These are phyloP conservation scores for Myriangium duriaei DNA, from an alignment of 2,329 filamentous ascomycete species.

Conservation along the genomic window DNA sequence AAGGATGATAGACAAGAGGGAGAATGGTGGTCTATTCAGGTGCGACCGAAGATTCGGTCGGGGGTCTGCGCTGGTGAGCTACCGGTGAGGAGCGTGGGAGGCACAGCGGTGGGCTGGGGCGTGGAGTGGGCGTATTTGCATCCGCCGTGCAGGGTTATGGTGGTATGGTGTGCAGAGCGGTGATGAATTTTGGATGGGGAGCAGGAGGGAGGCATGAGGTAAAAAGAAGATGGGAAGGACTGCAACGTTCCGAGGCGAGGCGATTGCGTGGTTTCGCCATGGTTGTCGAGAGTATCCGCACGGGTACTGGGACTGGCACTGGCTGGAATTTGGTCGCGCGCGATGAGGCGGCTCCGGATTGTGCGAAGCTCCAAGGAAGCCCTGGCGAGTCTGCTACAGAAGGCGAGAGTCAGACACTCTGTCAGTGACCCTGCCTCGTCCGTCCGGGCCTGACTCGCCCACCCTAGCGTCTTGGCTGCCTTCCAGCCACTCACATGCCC, in stretches of 20 bases:
- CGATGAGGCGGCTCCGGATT: not conserved
- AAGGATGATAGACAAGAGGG: constrained; percentile 2
- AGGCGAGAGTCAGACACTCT: too few species aligned
- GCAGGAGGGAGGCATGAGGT: not conserved
- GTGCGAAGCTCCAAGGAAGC: too few species aligned
- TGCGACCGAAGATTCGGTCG: constrained; percentile 13
- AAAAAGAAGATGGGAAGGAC: not conserved
- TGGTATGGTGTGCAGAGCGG: constrained; percentile 1
- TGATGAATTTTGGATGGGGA: constrained; percentile 1
- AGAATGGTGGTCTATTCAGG: constrained; percentile 4
- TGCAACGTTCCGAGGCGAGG: constrained; percentile 2
- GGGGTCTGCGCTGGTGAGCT: constrained; percentile 6
- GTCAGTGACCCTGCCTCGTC: too few species aligned
- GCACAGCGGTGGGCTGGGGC: constrained; percentile 8
- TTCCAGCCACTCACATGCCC: too few species aligned
- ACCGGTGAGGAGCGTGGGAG: constrained; percentile 8
- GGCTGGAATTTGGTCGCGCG: not conserved
- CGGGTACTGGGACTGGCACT: not conserved
- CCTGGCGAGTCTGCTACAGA: too few species aligned
- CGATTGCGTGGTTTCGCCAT: constrained; percentile 5
- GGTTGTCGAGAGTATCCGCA: constrained; percentile 3
- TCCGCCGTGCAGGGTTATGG: constrained; percentile 1
- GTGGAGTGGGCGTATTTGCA: constrained; percentile 7
- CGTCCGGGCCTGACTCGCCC: too few species aligned
- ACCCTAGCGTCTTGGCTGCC: too few species aligned